Evolutionary conservation across 345 rosid genomes (phyloP), one percentile per base, ranked within the genome.

Genomic region (Crucihimalaya himalaica): DNA sequence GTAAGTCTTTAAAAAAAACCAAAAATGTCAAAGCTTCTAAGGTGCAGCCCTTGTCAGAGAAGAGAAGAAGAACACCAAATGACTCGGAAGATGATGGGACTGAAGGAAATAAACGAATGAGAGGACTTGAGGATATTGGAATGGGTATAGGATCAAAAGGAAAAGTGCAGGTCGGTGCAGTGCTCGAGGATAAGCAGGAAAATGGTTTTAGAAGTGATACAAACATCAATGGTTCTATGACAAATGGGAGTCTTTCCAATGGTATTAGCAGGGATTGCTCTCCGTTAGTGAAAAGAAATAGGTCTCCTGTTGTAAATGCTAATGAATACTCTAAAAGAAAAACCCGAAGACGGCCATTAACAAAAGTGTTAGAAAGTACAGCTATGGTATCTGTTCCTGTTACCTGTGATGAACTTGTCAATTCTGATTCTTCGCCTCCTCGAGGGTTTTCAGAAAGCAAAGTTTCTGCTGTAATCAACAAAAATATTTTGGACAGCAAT

Each of bases 31-130:
- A 73, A 73, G 79, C 84, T 76, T 74, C 83, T 50, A 91, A 83
- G 85, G 82, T 76, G 71, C 84, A 75, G 52, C 34, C 83, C 73
- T 58, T 68, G 62, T 82, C 71, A 50, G 86, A 73, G 70, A 87
- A 81, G 84, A 86, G 88, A 70, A 90, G 96, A 78, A 90, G 81
- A 81, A 92, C 94, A 29, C 96, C 97, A 29, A 88, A 87, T 87
- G 98, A 90, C 80, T 92, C 97, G 0, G 98, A 89, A 83, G 98
- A 88, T 76, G 97, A 91, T 86, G 97, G 95, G 78, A 81, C 80
- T 51, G 96, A 84, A 80, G 88, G 96, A 56, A 84, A 65, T 70
- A 90, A 90, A 83, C 92, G 98, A 1, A 95, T 95, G 99, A 92
- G 89, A 84, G 99, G 96, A 52, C 94, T 92, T 67, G 89, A 82